phyloP scores from a whole-genome alignment of 495 filamentous ascomycete species.

The Daldinia caldariorum region DNA sequence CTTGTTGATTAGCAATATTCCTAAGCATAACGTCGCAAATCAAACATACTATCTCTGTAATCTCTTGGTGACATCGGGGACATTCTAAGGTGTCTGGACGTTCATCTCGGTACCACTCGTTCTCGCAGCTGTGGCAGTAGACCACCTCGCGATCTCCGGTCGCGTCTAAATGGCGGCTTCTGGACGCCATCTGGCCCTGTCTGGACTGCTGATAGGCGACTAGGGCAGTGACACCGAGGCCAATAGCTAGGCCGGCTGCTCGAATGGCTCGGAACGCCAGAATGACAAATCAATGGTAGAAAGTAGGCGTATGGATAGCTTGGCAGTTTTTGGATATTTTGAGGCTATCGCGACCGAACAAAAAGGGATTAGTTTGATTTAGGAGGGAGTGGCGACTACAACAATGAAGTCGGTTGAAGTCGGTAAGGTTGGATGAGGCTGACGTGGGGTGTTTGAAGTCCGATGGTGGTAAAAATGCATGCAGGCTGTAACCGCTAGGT shows the following conservation, averaged over 20 bases:
- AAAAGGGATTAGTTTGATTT: slow-evolving; percentile 3
- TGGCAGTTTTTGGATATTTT: not conserved
- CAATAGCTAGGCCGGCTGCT: slow-evolving; percentile 58
- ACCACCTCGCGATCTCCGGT: slow-evolving; percentile 69
- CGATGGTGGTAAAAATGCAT: slow-evolving; percentile 17
- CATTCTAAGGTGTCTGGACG: slow-evolving; percentile 68
- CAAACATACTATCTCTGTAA: slow-evolving; percentile 81
- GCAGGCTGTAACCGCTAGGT: slow-evolving; percentile 16
- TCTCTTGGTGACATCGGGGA: slow-evolving; percentile 79
- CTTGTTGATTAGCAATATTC: slow-evolving; percentile 11
- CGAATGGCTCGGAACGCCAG: slow-evolving; percentile 61
- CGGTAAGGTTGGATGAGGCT: slow-evolving; percentile 23
- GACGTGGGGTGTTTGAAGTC: slow-evolving; percentile 16
- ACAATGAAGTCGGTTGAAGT: slow-evolving; percentile 21
- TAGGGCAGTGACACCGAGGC: slow-evolving; percentile 61
- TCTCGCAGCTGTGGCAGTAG: slow-evolving; percentile 80
- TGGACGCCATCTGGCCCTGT: slow-evolving; percentile 49
- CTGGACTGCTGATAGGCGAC: slow-evolving; percentile 55
- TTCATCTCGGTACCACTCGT: slow-evolving; percentile 80
- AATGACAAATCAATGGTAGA: slow-evolving; percentile 32
- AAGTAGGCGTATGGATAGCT: not conserved
- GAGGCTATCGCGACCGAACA: not conserved
- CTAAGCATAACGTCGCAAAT: not conserved
- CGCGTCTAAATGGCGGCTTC: slow-evolving; percentile 57
- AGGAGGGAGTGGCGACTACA: slow-evolving; percentile 9